Evolutionary conservation across 176 grass and related monocot species (phyloP).

Genomic region (Oryza nivara): DNA sequence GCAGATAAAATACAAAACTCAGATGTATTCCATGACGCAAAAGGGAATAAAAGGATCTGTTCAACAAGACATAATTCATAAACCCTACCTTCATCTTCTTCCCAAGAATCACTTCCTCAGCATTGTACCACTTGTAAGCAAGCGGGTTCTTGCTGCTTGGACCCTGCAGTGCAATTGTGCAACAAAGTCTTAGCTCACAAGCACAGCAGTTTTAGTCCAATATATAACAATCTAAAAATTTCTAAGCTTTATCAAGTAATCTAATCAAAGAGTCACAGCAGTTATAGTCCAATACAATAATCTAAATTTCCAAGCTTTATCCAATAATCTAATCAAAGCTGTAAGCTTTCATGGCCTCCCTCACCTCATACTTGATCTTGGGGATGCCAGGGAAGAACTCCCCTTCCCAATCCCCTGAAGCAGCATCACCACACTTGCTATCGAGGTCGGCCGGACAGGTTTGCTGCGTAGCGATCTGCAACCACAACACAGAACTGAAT

Average conservation of each 20-base stretch:
- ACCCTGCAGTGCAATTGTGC: slow-evolving; percentile 48
- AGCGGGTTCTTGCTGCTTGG: slow-evolving; percentile 79
- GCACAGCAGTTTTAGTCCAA: too few species aligned
- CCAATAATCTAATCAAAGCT: not conserved
- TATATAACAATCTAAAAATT: too few species aligned
- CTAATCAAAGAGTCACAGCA: not conserved
- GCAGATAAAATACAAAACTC: not conserved
- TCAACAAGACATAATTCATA: not conserved
- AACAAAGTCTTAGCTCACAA: not conserved
- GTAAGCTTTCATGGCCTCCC: slow-evolving; percentile 25
- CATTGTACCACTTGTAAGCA: slow-evolving; percentile 93
- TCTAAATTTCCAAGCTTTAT: too few species aligned
- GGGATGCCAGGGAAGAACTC: slow-evolving; percentile 82
- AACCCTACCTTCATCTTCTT: slow-evolving; percentile 89
- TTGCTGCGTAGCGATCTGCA: slow-evolving; percentile 49
- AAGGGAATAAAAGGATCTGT: not conserved
- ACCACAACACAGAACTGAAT: not conserved
- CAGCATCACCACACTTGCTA: slow-evolving; percentile 48
- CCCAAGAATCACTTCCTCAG: slow-evolving; percentile 88
- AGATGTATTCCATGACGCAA: not conserved
- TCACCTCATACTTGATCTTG: slow-evolving; percentile 92
- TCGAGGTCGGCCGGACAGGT: slow-evolving; percentile 71
- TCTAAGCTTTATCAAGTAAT: too few species aligned
- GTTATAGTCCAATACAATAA: too few species aligned
- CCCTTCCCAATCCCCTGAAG: slow-evolving; percentile 66